Percentiles rank a stretch among this genome's conserved stretches.
Evolutionary conservation across 441 rosid species (phyloP).

Genomic region (Adansonia madagascariensis): DNA sequence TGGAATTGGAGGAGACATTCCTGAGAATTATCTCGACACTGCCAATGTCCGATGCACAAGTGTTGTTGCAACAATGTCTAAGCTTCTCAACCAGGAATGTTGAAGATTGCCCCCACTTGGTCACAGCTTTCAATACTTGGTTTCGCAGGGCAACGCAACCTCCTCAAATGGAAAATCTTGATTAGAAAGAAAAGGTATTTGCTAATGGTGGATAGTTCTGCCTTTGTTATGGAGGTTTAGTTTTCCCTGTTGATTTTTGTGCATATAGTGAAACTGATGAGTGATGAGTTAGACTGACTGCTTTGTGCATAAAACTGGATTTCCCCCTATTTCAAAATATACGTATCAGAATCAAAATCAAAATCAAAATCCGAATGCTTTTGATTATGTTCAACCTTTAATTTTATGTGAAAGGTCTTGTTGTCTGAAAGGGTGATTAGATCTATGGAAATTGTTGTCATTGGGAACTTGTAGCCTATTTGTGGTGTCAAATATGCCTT

Average conservation of each 20-base stretch:
- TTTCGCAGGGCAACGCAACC: slow-evolving; percentile 59
- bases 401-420: slow-evolving; percentile 18
- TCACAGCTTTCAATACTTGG: slow-evolving; percentile 68
- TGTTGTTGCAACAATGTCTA: slow-evolving; percentile 64
- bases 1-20: slow-evolving; percentile 71
- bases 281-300: neutral
- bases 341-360: slow-evolving; percentile 19
- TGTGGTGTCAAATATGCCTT: neutral
- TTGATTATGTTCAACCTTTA: slow-evolving; percentile 13
- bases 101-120: slow-evolving; percentile 69
- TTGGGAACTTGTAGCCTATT: neutral
- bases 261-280: slow-evolving; percentile 13
- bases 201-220: neutral
- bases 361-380: neutral
- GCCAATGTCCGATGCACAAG: slow-evolving; percentile 61
- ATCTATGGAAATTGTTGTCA: neutral
- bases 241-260: slow-evolving; percentile 20
- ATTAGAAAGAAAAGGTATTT: slow-evolving; percentile 9
- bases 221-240: neutral
- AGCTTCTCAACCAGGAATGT: slow-evolving; percentile 63
- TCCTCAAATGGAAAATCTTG: slow-evolving; percentile 31
- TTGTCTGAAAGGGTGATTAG: neutral
- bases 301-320: slow-evolving; percentile 21
- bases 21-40: slow-evolving; percentile 64
- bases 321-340: neutral